Base-by-base conservation (phyloP, 495 filamentous ascomycete species). In the Cenococcum geophilum region DNA sequence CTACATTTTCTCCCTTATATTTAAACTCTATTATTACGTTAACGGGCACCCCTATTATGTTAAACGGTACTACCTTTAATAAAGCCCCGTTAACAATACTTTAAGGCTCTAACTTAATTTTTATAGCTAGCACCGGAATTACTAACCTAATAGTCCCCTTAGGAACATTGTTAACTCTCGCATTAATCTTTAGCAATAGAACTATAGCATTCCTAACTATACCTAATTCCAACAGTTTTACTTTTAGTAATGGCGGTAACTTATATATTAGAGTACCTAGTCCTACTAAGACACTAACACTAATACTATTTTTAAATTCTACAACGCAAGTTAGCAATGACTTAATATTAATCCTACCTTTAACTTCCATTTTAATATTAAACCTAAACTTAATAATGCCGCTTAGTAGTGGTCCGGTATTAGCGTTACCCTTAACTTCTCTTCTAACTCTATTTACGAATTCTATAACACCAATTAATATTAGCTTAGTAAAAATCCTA, bases 361-460 rank as follows among this genome's bases (percentile, higher is more conserved):
- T 6, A 32, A 32, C 27, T 3, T 32, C 27, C 27, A 32, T 32
- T 32, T 32, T 6, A 6, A 32, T 32, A 32, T 18, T 18, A n/a
- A 18, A 47, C 12, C 14, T 21, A 1, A 60, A 60, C 49, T 11
- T 21, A 1, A 53, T 42, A 16, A 18, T 43, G 4, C 9, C 48
- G 5, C 35, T 49, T 9, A 14, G 53, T 52, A 53, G 53, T n/a
- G 62, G 62, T 6, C 40, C 57, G 16, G 45, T 23, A 6, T 20
- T 42, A 10, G 8, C 40, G 22, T 47, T 23, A 4, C 40, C 52
- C 10, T 56, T 51, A 2, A 48, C 18, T 1, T 16, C 14, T 10
- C 6, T 32, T 21, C 60, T 53, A 42, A 57, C 60, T 3, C 43
- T 12, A 14, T 57, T 25, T 23, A 53, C 35, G 5, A 62, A 58